Base-by-base conservation (phyloP, 192 early-diverging fungal species). In the Coemansia sp. region DNA sequence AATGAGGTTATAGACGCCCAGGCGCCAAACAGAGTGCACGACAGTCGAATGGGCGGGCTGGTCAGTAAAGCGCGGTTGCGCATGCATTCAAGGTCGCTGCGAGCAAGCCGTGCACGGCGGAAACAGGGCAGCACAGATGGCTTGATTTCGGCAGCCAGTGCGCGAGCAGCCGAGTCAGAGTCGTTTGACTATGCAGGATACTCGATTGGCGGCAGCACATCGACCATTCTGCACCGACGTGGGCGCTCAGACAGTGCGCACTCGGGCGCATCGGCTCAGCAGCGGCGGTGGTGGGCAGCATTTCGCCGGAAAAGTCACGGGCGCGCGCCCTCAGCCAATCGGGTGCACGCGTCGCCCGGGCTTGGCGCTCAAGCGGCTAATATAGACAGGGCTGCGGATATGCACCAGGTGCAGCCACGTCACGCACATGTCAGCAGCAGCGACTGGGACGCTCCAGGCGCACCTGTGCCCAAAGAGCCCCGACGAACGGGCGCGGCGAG, bases 171-270 rank as follows among this genome's bases (percentile, higher is more conserved):
- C 19, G 67, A 66, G 27, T 59, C 65, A 1, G 73, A 37, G 22
- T 70, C 67, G 0, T 76, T 70, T 45, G 74, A 63, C 2, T 50
- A 61, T n/a, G 68, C 50, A 10, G 43, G 41, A 3, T 70, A 67
- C 53, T 76, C 74, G 5, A 60, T 57, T 14, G 57, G 68, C 29
- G 67, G 61, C 60, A 76, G 74, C 74, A 76, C 68, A 37, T 76
- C 74, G 38, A 64, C 74, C 3, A 76, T 76, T 50, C 57, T 76
- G 22, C 74, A 57, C 22, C 25, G 22, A 7, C 51, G 57, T 14
- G 50, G 54, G 17, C 21, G 23, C 4, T 63, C 35, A n/a, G 60
- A 52, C 35, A 59, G 59, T 60, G 56, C 45, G 17, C 6, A 17
- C 35, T 60, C 65, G 14, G 51, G 17, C 12, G 21, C 39, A 2